These are phyloP conservation scores for Lachancea thermotolerans DNA, from an alignment of 805 yeast genomes.

Conservation along the genomic window DNA sequence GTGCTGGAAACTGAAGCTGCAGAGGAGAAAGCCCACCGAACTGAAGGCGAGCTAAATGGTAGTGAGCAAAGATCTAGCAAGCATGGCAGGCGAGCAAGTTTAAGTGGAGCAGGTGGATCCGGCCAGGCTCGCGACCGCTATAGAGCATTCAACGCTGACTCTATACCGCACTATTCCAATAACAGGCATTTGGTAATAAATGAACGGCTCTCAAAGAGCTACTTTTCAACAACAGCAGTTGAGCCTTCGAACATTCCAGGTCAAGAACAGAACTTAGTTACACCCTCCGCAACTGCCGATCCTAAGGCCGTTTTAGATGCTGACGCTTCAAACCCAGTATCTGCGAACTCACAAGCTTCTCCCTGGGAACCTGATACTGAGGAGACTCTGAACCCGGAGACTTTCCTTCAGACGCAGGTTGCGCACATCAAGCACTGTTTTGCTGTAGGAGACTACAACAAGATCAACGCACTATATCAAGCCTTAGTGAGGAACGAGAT, in stretches of 20 bases:
- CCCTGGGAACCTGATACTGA: slow-evolving; percentile 31
- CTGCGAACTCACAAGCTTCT: not conserved
- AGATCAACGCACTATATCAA: slow-evolving; percentile 35
- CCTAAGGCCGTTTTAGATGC: not conserved
- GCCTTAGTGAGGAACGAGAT: slow-evolving; percentile 37
- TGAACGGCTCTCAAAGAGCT: slow-evolving; percentile 15
- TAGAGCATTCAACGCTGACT: not conserved
- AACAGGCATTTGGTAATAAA: slow-evolving; percentile 15
- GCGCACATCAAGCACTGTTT: slow-evolving; percentile 28
- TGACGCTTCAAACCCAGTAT: not conserved
- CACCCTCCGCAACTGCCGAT: not conserved
- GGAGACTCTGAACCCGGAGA: slow-evolving; percentile 24
- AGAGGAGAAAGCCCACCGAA: not conserved
- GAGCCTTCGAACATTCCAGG: not conserved
- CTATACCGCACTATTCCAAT: slow-evolving; percentile 8
- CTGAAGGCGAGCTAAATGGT: no score
- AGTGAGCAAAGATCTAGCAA: no score
- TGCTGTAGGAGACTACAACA: slow-evolving; percentile 27
- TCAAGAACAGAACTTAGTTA: not conserved
- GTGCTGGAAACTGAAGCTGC: slow-evolving; percentile 13
- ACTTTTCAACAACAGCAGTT: slow-evolving; percentile 14
- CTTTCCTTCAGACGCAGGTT: slow-evolving; percentile 29
- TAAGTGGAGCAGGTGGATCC: slow-evolving; percentile 1
- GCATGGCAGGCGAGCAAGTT: slow-evolving; percentile 2
- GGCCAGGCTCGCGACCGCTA: slow-evolving; percentile 1